Evolutionary conservation across 208 protist species (phyloP).

Genomic region (Acanthamoeba royreba): DNA sequence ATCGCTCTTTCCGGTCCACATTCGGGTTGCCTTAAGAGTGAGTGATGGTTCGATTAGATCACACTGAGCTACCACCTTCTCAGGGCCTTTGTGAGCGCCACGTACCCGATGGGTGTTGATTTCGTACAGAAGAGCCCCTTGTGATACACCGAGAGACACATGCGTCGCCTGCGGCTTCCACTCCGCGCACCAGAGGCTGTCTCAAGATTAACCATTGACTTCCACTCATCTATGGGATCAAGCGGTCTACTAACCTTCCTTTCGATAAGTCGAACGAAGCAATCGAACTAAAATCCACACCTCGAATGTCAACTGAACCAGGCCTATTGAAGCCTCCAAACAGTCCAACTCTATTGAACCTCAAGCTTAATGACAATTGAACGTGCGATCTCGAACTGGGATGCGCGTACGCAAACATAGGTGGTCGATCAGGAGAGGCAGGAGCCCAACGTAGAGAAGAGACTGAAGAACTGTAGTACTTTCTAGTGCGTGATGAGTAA

Average conservation of each 20-base stretch:
- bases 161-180: background rate
- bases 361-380: too few relatives aligned
- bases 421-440: background rate
- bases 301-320: background rate
- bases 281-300: background rate
- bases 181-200: background rate
- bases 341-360: background rate
- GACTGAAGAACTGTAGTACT: background rate
- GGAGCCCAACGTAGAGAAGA: background rate
- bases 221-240: too few relatives aligned
- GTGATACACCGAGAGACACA: background rate
- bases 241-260: background rate
- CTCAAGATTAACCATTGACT: too few relatives aligned
- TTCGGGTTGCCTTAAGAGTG: conserved; percentile 5
- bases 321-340: conserved; percentile 10
- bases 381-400: too few relatives aligned
- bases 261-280: background rate
- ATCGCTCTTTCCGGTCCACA: background rate
- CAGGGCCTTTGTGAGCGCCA: too few relatives aligned
- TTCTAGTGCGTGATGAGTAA: background rate
- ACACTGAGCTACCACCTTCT: too few relatives aligned
- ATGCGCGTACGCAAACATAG: background rate
- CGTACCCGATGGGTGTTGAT: background rate
- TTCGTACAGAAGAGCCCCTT: background rate
- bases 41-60: too few relatives aligned